A percentile compares a stretch with the other conserved stretches of the same genome.
Conservation (phyloP, 1,139 yeast genomes). For the Hemisphaericaspora lyxosophila region DNA sequence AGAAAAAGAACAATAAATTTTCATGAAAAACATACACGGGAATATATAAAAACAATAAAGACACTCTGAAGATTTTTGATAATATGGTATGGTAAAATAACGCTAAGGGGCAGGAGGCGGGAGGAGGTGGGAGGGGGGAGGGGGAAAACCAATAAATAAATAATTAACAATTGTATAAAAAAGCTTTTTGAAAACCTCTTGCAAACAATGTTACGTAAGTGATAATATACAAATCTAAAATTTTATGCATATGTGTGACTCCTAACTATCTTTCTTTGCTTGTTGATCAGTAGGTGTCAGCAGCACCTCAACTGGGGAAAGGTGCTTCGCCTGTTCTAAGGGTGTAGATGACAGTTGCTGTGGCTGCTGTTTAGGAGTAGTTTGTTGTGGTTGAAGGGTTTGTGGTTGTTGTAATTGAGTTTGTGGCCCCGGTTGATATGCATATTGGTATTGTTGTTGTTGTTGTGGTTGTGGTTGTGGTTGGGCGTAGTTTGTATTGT, state of each 20-base stretch:
- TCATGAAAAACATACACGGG: too few species aligned
- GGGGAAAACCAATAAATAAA: not conserved
- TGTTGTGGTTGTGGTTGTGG: constrained; percentile 6
- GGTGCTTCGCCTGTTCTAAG: not conserved
- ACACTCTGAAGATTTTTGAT: too few species aligned
- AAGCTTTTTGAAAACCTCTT: not conserved
- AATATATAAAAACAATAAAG: too few species aligned
- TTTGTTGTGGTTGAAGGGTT: constrained; percentile 6
- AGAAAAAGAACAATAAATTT: too few species aligned
- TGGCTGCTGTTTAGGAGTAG: constrained; percentile 2
- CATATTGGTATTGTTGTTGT: constrained; percentile 2
- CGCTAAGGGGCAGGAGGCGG: too few species aligned
- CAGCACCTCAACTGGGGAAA: not conserved
- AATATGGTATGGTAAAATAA: too few species aligned
- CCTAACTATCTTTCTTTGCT: not conserved
- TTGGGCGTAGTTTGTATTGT: constrained; percentile 3
- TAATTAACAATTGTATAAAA: not conserved
- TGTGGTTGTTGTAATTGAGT: constrained; percentile 9
- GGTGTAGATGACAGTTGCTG: not conserved
- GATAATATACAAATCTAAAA: not conserved
- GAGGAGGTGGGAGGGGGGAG: too few species aligned
- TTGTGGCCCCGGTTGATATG: constrained; percentile 7
- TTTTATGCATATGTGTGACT: not conserved
- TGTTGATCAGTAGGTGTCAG: not conserved
- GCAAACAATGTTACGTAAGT: not conserved